These are phyloP conservation scores for Candida pseudofarinosa DNA, from an alignment of 805 yeast species.

Conservation along the genomic window DNA sequence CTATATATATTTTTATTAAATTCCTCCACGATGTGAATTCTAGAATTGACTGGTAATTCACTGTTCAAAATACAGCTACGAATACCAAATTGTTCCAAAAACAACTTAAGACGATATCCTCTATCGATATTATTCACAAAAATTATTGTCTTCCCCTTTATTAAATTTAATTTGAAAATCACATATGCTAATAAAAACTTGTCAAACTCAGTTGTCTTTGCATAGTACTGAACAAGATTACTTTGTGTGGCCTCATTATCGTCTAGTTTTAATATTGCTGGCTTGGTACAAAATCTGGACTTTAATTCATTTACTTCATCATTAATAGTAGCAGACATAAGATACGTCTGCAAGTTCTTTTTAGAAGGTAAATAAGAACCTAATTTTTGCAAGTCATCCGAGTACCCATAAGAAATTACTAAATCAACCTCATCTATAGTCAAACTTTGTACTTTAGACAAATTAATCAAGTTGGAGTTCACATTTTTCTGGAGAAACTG, in stretches of 20 bases:
- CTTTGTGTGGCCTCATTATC: slow-evolving; percentile 60
- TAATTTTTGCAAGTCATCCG: slow-evolving; percentile 72
- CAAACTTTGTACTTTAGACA: slow-evolving; percentile 58
- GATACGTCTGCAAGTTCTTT: slow-evolving; percentile 76
- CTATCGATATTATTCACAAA: slow-evolving; percentile 95
- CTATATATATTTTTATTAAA: slow-evolving; percentile 86
- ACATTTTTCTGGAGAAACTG: slow-evolving; percentile 45
- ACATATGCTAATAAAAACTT: slow-evolving; percentile 89
- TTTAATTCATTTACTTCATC: slow-evolving; percentile 81
- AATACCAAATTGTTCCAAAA: slow-evolving; percentile 91
- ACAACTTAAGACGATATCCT: slow-evolving; percentile 87
- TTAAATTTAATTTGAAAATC: slow-evolving; percentile 79
- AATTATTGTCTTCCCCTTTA: slow-evolving; percentile 85
- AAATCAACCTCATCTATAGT: slow-evolving; percentile 96
- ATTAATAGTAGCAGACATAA: slow-evolving; percentile 94
- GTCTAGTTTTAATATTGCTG: slow-evolving; percentile 76
- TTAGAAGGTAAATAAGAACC: slow-evolving; percentile 63
- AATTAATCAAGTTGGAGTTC: slow-evolving; percentile 42
- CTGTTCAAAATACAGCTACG: slow-evolving; percentile 84
- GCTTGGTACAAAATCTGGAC: slow-evolving; percentile 70
- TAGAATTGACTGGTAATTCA: slow-evolving; percentile 87
- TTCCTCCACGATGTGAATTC: slow-evolving; percentile 93
- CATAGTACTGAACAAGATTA: slow-evolving; percentile 79
- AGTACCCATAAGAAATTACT: slow-evolving; percentile 83
- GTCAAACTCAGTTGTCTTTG: slow-evolving; percentile 83